phyloP scores from a whole-genome alignment of 2,329 filamentous ascomycete species.

The Nectriaceae sp. region DNA sequence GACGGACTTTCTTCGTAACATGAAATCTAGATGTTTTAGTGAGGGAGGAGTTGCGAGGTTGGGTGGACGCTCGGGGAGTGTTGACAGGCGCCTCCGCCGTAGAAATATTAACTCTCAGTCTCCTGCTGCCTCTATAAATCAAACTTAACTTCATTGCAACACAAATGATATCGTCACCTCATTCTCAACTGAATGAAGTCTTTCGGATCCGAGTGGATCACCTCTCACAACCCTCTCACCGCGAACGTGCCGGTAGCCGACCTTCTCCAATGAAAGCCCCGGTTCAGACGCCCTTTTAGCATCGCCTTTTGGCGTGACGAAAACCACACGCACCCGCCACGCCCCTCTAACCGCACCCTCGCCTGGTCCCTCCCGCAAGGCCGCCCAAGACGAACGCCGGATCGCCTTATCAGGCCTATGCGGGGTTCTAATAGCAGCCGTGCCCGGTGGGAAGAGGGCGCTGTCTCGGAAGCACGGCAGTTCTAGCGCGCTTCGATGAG shows the following conservation, averaged over 20 bases:
- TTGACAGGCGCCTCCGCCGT: too few species aligned
- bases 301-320: neutral
- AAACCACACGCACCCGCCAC: neutral
- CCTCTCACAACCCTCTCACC: too few species aligned
- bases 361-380: neutral
- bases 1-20: too few species aligned
- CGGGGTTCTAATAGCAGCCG: neutral
- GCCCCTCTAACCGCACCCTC: neutral
- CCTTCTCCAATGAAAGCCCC: constrained; percentile 31
- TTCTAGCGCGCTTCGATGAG: neutral
- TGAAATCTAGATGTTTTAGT: too few species aligned
- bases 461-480: constrained; percentile 32
- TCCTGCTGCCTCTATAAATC: too few species aligned
- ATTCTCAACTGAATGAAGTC: too few species aligned
- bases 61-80: too few species aligned
- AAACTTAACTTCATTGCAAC: too few species aligned
- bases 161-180: too few species aligned
- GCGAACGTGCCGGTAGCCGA: constrained; percentile 32
- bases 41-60: too few species aligned
- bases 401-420: neutral
- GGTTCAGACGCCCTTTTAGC: constrained; percentile 24
- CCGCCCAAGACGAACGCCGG: neutral
- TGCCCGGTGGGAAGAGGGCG: constrained; percentile 1
- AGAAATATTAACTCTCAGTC: too few species aligned
- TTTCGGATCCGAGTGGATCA: too few species aligned